Percentiles rank a stretch among this genome's conserved stretches.
These are phyloP conservation scores for Tylopilus felleus DNA, from an alignment of 768 basidiomycete genomes.

Conservation along the genomic window DNA sequence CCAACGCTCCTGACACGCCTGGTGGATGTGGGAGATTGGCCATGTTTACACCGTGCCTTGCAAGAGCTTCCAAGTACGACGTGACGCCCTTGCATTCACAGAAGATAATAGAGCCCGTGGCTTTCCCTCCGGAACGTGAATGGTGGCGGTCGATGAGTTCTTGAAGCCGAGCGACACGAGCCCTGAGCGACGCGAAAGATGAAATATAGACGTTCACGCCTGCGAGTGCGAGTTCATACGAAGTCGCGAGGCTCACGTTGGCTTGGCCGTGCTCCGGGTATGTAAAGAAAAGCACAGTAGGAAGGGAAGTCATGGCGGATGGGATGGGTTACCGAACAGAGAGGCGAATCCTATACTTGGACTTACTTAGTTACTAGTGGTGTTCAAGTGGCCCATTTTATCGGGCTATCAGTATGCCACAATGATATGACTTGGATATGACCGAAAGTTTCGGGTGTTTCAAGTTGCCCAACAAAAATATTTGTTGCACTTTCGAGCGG, in stretches of 20 bases:
- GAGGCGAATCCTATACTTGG: no score
- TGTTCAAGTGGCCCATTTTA: no score
- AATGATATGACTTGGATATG: no score
- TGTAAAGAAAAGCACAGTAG: slow-evolving; percentile 12
- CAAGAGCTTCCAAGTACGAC: neutral
- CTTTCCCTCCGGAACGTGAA: neutral
- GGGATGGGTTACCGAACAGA: neutral
- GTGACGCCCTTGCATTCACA: slow-evolving; percentile 1
- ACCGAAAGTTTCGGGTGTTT: no score
- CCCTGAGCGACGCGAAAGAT: slow-evolving; percentile 7
- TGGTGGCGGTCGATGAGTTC: slow-evolving; percentile 1
- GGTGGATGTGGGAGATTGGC: neutral
- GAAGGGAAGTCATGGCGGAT: neutral
- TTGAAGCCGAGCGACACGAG: slow-evolving; percentile 8
- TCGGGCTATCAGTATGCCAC: no score
- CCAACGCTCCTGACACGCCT: slow-evolving; percentile 1
- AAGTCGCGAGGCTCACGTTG: slow-evolving; percentile 7
- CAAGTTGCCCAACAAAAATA: no score
- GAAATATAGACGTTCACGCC: slow-evolving; percentile 6
- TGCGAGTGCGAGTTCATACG: slow-evolving; percentile 12
- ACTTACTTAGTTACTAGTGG: no score
- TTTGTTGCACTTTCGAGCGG: no score
- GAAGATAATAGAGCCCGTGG: slow-evolving; percentile 4
- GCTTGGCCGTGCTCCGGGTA: slow-evolving; percentile 2
- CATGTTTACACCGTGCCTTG: neutral